A percentile compares a stretch with the other conserved stretches of the same genome.
Evolutionary conservation across 495 filamentous ascomycete genomes (phyloP).

Genomic region (Penicillium lagena): DNA sequence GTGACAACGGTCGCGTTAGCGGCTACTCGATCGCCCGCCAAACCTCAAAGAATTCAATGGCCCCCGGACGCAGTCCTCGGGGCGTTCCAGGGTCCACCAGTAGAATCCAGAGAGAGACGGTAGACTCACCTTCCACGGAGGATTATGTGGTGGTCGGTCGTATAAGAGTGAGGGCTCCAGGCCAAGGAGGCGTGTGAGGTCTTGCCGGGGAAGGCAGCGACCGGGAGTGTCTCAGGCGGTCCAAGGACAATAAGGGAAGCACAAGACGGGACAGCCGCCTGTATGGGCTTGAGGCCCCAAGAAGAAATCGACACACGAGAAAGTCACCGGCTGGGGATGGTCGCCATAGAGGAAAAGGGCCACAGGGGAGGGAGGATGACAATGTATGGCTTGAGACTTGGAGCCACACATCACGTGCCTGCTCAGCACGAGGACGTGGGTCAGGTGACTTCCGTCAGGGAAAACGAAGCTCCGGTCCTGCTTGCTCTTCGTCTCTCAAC

Average conservation of each 20-base stretch:
- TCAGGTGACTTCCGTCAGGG: not conserved
- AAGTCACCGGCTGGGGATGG: slow-evolving; percentile 19
- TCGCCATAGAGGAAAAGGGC: slow-evolving; percentile 22
- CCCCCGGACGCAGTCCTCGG: too few species aligned
- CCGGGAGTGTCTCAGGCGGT: slow-evolving; percentile 21
- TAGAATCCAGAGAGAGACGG: too few species aligned
- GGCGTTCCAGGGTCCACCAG: too few species aligned
- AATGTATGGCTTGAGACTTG: slow-evolving; percentile 16
- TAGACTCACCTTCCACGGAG: slow-evolving; percentile 9
- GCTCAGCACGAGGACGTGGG: slow-evolving; percentile 8
- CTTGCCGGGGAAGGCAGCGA: slow-evolving; percentile 28
- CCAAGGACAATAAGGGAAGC: slow-evolving; percentile 21
- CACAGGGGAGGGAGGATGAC: slow-evolving; percentile 16
- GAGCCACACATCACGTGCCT: slow-evolving; percentile 12
- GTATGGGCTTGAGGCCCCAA: slow-evolving; percentile 27
- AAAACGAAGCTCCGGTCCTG: too few species aligned
- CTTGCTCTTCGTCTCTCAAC: too few species aligned
- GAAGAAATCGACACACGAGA: slow-evolving; percentile 16
- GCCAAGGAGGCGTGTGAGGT: slow-evolving; percentile 31
- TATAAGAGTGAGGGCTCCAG: slow-evolving; percentile 15
- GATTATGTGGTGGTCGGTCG: not conserved
- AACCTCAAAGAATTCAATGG: not conserved
- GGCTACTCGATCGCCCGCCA: slow-evolving; percentile 4
- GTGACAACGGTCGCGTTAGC: slow-evolving; percentile 24
- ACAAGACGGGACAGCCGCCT: slow-evolving; percentile 32